These are phyloP conservation scores for Trichoderma orchidacearum DNA, from an alignment of 495 filamentous ascomycete species.

Conservation along the genomic window DNA sequence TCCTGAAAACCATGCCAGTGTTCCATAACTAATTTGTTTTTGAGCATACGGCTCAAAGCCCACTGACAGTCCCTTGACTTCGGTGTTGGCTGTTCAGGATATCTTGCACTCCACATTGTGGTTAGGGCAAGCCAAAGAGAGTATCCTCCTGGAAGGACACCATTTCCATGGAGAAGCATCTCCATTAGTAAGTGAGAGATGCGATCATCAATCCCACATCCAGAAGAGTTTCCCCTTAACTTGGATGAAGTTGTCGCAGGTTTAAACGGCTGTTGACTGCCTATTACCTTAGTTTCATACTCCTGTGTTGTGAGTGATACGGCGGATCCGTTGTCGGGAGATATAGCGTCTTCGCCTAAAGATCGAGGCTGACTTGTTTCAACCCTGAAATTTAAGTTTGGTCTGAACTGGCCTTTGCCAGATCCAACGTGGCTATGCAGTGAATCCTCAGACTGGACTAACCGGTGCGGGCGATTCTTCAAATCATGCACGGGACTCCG, in stretches of 20 bases:
- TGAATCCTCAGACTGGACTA: too few relatives aligned
- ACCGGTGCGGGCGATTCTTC: background rate
- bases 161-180: background rate
- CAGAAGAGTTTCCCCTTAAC: background rate
- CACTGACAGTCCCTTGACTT: background rate
- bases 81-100: background rate
- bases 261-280: too few relatives aligned
- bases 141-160: background rate
- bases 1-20: slow-evolving; percentile 1
- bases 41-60: background rate
- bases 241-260: too few relatives aligned
- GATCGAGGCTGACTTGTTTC: too few relatives aligned
- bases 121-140: background rate
- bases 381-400: too few relatives aligned
- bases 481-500: background rate
- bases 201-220: background rate
- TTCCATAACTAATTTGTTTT: background rate
- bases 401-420: too few relatives aligned
- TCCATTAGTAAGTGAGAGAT: background rate
- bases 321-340: too few relatives aligned
- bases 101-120: background rate
- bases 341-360: too few relatives aligned
- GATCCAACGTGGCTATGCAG: too few relatives aligned
- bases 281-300: too few relatives aligned
- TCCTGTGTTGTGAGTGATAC: too few relatives aligned